Evolutionary conservation across 371 early-diverging fungal species (phyloP), one percentile per base, ranked within the genome.

Genomic region (Polyrhizophydium stewartii): DNA sequence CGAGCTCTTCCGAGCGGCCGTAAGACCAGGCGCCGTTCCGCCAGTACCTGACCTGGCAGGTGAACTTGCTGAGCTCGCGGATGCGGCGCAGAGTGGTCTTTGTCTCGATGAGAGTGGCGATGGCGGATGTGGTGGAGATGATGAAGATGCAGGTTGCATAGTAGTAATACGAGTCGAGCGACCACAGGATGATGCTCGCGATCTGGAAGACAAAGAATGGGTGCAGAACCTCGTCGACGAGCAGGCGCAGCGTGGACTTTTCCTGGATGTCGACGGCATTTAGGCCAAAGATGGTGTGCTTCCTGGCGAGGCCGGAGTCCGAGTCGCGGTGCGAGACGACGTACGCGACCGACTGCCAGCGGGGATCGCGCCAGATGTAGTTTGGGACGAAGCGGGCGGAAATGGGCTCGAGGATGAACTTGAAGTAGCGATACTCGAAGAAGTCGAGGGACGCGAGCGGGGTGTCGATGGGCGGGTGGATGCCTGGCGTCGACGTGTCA

Each of bases 161-260:
- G 67, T 92, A 92, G 62, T 93, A 93, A 71, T 98, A 98, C 59
- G 93, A 85, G 64, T 98, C 98, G 6, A 89, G 67, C 59, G 83
- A 83, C 98, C 98, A 98, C 1, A 97, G 82, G 21, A 90, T 63
- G 47, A 97, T 91, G 60, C 90, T 89, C 43, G 89, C 89, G 24
- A 91, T 85, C 74, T 97, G 97, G 67, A 98, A 97, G 40, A 96
- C 83, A 71, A 93, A 96, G 71, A 98, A 96, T 0, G 98, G 98
- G 73, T 96, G 87, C 31, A 92, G 74, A 19, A 92, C 87, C 73
- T 98, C 98, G 69, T 93, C 92, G 21, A 92, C 69, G 10, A 96
- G 72, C 25, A 98, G 74, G 35, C 87, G 81, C 21, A 70, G 60
- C 7, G 81, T 81, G 0, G 93, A 83, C 70, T 93, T 92, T 65